phyloP scores from a whole-genome alignment of 371 early-diverging fungal species.

The Mucor velutinosus region DNA sequence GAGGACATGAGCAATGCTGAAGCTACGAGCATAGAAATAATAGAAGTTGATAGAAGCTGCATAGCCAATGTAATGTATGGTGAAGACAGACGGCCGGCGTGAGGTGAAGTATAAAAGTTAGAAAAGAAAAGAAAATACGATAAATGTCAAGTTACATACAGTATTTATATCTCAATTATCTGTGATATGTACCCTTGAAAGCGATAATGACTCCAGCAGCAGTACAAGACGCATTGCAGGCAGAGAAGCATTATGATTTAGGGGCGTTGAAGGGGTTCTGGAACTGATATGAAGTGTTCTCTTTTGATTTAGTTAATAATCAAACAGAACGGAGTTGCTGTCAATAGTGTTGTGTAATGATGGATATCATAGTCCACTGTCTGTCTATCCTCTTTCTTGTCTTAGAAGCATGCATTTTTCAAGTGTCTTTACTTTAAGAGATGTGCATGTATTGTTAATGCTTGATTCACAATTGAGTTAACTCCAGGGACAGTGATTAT shows the following conservation, averaged over 20 bases:
- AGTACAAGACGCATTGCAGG: background rate
- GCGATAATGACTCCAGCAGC: background rate
- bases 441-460: background rate
- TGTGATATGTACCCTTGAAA: background rate
- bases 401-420: background rate
- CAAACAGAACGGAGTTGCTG: background rate
- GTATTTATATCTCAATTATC: background rate
- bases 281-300: background rate
- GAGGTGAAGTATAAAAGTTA: background rate
- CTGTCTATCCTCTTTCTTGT: background rate
- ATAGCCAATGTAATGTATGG: background rate
- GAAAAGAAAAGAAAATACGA: background rate
- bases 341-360: background rate
- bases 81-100: background rate
- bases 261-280: constrained; percentile 1
- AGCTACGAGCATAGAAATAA: background rate
- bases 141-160: background rate
- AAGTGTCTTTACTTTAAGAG: background rate
- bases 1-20: background rate
- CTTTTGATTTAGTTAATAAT: background rate
- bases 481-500: background rate
- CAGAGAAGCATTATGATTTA: background rate
- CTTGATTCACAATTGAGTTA: background rate
- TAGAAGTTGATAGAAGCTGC: background rate
- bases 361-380: background rate